Evolutionary conservation across 345 rosid genomes (phyloP).

Genomic region (Angophora floribunda): DNA sequence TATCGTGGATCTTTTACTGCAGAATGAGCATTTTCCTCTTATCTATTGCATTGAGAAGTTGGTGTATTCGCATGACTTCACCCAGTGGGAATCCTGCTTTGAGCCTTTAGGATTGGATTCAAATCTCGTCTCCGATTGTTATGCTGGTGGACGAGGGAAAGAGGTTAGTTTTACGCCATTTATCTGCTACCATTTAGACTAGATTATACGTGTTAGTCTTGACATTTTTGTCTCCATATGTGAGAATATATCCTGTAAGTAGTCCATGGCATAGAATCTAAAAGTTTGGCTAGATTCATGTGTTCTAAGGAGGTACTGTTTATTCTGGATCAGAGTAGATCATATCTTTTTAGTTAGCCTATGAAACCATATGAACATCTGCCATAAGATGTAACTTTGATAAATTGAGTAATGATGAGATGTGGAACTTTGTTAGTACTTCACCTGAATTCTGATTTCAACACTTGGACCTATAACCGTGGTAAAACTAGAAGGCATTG

Average conservation of each 20-base stretch:
- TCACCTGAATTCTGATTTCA: neutral
- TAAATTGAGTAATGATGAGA: neutral
- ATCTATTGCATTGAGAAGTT: conserved; percentile 65
- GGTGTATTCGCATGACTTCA: conserved; percentile 36
- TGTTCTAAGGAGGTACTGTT: neutral
- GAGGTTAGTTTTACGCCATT: conserved; percentile 29
- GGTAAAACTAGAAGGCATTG: neutral
- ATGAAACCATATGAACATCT: neutral
- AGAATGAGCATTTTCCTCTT: conserved; percentile 71
- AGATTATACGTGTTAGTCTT: neutral
- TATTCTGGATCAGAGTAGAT: neutral
- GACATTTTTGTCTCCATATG: neutral
- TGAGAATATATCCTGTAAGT: neutral
- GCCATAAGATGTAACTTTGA: neutral
- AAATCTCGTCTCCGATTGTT: conserved; percentile 51
- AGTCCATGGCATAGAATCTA: neutral
- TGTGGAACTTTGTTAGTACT: neutral
- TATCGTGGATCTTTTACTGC: conserved; percentile 11
- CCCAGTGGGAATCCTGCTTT: conserved; percentile 73
- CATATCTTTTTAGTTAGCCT: neutral
- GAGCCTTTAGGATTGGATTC: conserved; percentile 47
- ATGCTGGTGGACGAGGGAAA: conserved; percentile 43
- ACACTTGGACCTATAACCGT: neutral
- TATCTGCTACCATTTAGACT: neutral
- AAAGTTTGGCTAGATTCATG: neutral